A percentile compares a stretch with the other conserved stretches of the same genome.
phyloP scores from a whole-genome alignment of 2,329 filamentous ascomycete species.

The Capronia americana region DNA sequence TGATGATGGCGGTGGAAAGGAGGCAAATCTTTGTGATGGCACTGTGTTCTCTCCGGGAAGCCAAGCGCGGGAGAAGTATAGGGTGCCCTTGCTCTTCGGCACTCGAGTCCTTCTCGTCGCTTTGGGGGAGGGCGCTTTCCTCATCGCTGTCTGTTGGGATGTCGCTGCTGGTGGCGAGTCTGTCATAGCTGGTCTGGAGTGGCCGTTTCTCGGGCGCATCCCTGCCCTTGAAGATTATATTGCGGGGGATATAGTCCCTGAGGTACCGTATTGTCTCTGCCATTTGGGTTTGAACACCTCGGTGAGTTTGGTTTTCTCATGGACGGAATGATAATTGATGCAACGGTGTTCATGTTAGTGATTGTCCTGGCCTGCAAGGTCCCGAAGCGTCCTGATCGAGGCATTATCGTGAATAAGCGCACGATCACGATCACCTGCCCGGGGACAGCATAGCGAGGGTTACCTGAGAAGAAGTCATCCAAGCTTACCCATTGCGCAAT shows the following conservation, averaged over 20 bases:
- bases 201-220: neutral
- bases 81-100: neutral
- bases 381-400: too few relatives aligned
- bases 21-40: neutral
- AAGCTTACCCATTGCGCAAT: too few relatives aligned
- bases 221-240: neutral
- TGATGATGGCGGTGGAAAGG: neutral
- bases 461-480: too few relatives aligned
- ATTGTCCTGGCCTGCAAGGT: too few relatives aligned
- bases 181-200: neutral
- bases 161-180: slow-evolving; percentile 2
- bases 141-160: neutral
- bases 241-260: neutral
- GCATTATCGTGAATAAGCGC: too few relatives aligned
- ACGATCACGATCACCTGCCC: too few relatives aligned
- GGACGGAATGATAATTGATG: too few relatives aligned
- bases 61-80: neutral
- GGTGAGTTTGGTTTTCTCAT: too few relatives aligned
- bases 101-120: neutral
- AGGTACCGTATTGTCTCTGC: neutral
- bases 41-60: neutral
- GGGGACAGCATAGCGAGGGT: too few relatives aligned
- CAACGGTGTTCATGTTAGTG: too few relatives aligned
- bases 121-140: neutral
- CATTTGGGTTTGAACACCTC: neutral